Percentiles rank a stretch among this genome's conserved stretches.
phyloP scores from a whole-genome alignment of 2,329 filamentous ascomycete genomes.

The Beauveria sp. region DNA sequence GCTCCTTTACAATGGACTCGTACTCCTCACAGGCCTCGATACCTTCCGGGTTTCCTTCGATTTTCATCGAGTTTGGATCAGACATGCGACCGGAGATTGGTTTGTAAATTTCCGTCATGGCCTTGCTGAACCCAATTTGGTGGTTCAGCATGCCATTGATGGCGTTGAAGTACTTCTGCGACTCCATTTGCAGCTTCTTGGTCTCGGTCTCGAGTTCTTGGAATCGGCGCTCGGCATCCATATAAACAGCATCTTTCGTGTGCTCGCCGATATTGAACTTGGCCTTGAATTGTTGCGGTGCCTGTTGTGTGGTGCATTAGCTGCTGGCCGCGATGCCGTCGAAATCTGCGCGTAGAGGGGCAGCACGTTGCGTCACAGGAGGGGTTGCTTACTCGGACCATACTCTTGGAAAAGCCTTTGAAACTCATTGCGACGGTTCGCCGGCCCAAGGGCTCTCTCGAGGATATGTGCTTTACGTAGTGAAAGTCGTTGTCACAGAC shows the following conservation, averaged over 20 bases:
- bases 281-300: slow-evolving; percentile 84
- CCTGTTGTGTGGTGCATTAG: slow-evolving; percentile 35
- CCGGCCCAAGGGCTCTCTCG: not conserved
- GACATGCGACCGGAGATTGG: slow-evolving; percentile 94
- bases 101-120: slow-evolving; percentile 94
- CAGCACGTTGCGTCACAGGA: slow-evolving; percentile 13
- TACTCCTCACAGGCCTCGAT: slow-evolving; percentile 96
- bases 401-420: slow-evolving; percentile 88
- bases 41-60: slow-evolving; percentile 84
- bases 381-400: slow-evolving; percentile 61
- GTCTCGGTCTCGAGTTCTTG: slow-evolving; percentile 91
- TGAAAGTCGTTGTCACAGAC: slow-evolving; percentile 6
- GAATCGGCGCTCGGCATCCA: slow-evolving; percentile 89
- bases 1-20: slow-evolving; percentile 78
- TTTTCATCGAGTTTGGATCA: slow-evolving; percentile 74
- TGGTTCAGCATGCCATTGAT: slow-evolving; percentile 97
- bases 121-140: slow-evolving; percentile 97
- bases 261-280: slow-evolving; percentile 94
- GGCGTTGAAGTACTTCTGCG: slow-evolving; percentile 92
- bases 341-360: slow-evolving; percentile 9
- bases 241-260: slow-evolving; percentile 90
- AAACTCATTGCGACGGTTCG: slow-evolving; percentile 67
- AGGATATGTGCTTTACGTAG: not conserved
- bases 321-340: not conserved
- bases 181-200: slow-evolving; percentile 94